Evolutionary conservation across 2,329 filamentous ascomycete genomes (phyloP).

Genomic region (Nemania abortiva): DNA sequence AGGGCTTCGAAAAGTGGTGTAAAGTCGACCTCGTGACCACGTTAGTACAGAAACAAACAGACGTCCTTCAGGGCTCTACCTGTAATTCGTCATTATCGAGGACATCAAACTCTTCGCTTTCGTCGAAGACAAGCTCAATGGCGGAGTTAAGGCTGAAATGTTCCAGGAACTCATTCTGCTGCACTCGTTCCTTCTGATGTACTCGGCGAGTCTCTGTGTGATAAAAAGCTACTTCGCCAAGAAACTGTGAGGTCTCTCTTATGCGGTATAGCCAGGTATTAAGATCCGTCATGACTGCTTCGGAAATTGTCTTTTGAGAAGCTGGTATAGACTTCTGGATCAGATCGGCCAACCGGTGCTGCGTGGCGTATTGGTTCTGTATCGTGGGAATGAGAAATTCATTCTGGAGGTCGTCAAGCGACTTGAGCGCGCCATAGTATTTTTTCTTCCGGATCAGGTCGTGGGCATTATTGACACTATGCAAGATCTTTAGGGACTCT

Average conservation of each 20-base stretch:
- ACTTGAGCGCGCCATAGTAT: slow-evolving; percentile 94
- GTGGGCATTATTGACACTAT: slow-evolving; percentile 93
- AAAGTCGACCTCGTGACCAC: slow-evolving; percentile 75
- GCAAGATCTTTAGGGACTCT: slow-evolving; percentile 90
- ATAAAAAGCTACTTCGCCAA: slow-evolving; percentile 96
- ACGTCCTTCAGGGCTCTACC: slow-evolving; percentile 11
- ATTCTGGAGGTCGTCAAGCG: slow-evolving; percentile 94
- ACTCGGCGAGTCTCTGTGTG: slow-evolving; percentile 89
- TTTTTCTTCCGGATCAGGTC: slow-evolving; percentile 92
- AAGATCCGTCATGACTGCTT: slow-evolving; percentile 95
- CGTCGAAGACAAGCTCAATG: slow-evolving; percentile 94
- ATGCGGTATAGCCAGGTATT: slow-evolving; percentile 98
- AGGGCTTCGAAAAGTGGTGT: slow-evolving; percentile 93
- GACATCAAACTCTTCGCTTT: slow-evolving; percentile 94
- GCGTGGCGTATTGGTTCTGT: slow-evolving; percentile 87
- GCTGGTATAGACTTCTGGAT: slow-evolving; percentile 96
- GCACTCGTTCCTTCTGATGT: slow-evolving; percentile 84
- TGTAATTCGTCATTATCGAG: slow-evolving; percentile 95
- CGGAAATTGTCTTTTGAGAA: slow-evolving; percentile 91
- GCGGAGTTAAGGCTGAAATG: slow-evolving; percentile 95
- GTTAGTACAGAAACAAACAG: slow-evolving; percentile 13
- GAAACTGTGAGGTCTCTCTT: slow-evolving; percentile 93
- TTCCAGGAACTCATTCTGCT: slow-evolving; percentile 78
- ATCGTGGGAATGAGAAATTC: slow-evolving; percentile 83
- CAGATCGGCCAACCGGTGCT: slow-evolving; percentile 93